phyloP scores from a whole-genome alignment of 495 filamentous ascomycete species.

The Penicillium bialowiezense region DNA sequence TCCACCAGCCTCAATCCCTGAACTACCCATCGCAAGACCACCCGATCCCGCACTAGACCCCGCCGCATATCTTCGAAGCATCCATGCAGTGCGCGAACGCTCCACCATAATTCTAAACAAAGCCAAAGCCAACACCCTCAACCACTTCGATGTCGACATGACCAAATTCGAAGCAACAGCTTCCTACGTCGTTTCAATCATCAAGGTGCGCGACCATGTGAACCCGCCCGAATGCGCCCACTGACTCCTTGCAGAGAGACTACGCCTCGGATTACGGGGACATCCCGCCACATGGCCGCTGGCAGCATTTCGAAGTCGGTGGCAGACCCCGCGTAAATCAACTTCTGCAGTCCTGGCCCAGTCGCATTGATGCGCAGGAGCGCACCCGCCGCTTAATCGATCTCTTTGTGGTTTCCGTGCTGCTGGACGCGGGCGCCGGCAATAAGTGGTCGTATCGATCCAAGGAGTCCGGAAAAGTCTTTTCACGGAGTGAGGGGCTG shows the following conservation, averaged over 20 bases:
- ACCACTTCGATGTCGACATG: slow-evolving; percentile 91
- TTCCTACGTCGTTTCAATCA: slow-evolving; percentile 90
- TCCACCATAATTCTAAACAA: slow-evolving; percentile 69
- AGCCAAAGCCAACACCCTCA: slow-evolving; percentile 74
- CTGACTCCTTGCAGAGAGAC: slow-evolving; percentile 62
- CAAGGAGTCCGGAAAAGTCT: slow-evolving; percentile 81
- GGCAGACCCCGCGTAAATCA: slow-evolving; percentile 64
- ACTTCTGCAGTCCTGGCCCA: slow-evolving; percentile 63
- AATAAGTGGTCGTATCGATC: slow-evolving; percentile 79
- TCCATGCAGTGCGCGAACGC: slow-evolving; percentile 83
- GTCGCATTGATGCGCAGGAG: slow-evolving; percentile 58
- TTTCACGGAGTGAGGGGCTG: slow-evolving; percentile 84
- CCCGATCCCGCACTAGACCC: slow-evolving; percentile 91
- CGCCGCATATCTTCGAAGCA: slow-evolving; percentile 86
- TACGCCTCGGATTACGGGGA: slow-evolving; percentile 79
- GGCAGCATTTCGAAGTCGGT: slow-evolving; percentile 73
- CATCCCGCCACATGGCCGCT: slow-evolving; percentile 72
- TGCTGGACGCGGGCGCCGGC: slow-evolving; percentile 67
- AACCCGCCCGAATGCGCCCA: slow-evolving; percentile 1
- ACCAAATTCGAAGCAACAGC: slow-evolving; percentile 83
- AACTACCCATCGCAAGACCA: slow-evolving; percentile 74
- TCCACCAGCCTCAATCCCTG: slow-evolving; percentile 50
- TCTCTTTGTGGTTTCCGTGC: slow-evolving; percentile 65
- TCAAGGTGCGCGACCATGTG: slow-evolving; percentile 63
- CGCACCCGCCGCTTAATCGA: slow-evolving; percentile 64